phyloP scores from a whole-genome alignment of 148 eudicot genomes.

The Chenopodium suecicum region DNA sequence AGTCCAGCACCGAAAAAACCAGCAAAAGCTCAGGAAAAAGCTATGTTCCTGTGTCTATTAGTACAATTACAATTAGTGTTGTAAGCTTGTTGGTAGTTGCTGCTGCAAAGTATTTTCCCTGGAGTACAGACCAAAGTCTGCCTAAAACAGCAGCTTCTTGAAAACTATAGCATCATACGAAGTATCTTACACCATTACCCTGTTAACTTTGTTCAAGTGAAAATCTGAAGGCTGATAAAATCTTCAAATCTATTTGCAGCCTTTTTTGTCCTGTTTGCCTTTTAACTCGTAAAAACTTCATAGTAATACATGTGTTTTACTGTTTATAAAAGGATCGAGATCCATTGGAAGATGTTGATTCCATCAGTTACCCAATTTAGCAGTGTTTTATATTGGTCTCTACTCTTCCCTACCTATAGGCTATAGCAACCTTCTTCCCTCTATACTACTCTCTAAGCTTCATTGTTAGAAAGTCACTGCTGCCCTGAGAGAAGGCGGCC shows the following conservation, averaged over 20 bases:
- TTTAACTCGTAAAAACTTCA: background rate
- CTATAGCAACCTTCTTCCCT: too few species aligned
- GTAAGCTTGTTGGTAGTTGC: slow-evolving; percentile 38
- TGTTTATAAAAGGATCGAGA: too few species aligned
- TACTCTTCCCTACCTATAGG: too few species aligned
- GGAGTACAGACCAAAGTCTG: slow-evolving; percentile 14
- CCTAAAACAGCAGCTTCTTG: slow-evolving; percentile 33
- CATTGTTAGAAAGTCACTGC: too few species aligned
- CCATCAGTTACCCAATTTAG: too few species aligned
- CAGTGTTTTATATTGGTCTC: too few species aligned
- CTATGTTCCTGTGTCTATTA: slow-evolving; percentile 15
- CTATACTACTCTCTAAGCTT: too few species aligned
- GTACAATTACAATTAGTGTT: slow-evolving; percentile 36
- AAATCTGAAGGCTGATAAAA: background rate
- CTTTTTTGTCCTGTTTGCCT: background rate
- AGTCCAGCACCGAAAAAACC: slow-evolving; percentile 17
- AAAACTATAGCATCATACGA: background rate
- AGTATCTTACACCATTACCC: background rate
- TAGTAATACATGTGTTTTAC: too few species aligned
- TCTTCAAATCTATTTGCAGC: background rate
- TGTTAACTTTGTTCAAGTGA: background rate
- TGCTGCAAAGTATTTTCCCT: slow-evolving; percentile 34
- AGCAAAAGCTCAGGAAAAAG: slow-evolving; percentile 15
- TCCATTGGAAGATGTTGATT: too few species aligned
- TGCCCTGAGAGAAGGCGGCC: too few species aligned